These are phyloP conservation scores for Coprinopsis sp. DNA, from an alignment of 768 basidiomycete species.

Conservation along the genomic window DNA sequence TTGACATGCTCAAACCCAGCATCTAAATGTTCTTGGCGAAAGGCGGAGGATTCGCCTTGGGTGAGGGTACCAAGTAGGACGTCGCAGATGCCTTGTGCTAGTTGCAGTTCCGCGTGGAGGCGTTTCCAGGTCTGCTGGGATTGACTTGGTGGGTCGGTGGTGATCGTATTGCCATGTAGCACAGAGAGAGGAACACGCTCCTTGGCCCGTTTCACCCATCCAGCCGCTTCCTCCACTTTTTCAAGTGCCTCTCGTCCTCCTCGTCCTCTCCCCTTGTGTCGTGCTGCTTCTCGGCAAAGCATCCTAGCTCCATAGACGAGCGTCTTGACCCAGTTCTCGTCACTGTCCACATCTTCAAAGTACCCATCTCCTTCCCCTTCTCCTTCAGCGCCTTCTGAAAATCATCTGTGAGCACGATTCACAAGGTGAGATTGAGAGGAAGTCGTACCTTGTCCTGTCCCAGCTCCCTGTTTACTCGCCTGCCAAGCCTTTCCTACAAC, in stretches of 20 bases:
- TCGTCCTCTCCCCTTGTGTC: slow-evolving; percentile 13
- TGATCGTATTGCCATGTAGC: no score
- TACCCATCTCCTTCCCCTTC: slow-evolving; percentile 1
- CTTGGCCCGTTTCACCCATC: slow-evolving; percentile 56
- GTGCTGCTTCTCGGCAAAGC: slow-evolving; percentile 51
- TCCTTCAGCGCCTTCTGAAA: background rate
- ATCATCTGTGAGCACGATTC: background rate
- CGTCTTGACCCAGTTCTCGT: slow-evolving; percentile 71
- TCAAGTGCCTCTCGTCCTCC: slow-evolving; percentile 44
- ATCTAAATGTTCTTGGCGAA: slow-evolving; percentile 54
- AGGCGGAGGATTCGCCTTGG: slow-evolving; percentile 61
- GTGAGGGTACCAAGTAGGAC: slow-evolving; percentile 54
- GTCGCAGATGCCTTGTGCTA: slow-evolving; percentile 73
- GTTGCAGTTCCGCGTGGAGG: slow-evolving; percentile 52
- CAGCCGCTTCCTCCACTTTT: slow-evolving; percentile 59
- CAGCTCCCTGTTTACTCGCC: slow-evolving; percentile 39
- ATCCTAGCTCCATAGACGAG: slow-evolving; percentile 74
- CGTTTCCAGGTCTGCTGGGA: slow-evolving; percentile 22
- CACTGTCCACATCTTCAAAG: slow-evolving; percentile 53
- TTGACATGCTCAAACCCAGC: slow-evolving; percentile 50
- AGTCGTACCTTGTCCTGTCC: slow-evolving; percentile 55
- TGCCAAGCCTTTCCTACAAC: slow-evolving; percentile 81
- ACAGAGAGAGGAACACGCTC: slow-evolving; percentile 46
- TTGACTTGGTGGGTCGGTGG: no score
- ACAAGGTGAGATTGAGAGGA: no score